These are phyloP conservation scores for Ogataea allantospora DNA, from an alignment of 805 yeast genomes.

Conservation along the genomic window DNA sequence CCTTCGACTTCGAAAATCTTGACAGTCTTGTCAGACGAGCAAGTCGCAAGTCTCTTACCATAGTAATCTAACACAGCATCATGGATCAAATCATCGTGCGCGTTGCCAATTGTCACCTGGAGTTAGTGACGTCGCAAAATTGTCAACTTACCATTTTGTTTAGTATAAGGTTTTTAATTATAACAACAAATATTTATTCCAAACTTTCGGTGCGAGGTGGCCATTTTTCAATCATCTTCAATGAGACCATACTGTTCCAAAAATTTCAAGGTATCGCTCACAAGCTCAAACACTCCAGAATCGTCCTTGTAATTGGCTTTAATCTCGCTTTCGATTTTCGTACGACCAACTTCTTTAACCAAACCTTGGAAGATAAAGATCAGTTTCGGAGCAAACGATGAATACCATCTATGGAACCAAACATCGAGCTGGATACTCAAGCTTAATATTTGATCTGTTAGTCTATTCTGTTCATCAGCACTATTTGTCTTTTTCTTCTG, in stretches of 20 bases:
- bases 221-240: slow-evolving; percentile 28
- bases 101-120: slow-evolving; percentile 82
- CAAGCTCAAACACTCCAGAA: slow-evolving; percentile 55
- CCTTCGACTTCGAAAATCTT: slow-evolving; percentile 90
- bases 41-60: slow-evolving; percentile 93
- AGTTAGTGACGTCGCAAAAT: slow-evolving; percentile 3
- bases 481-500: slow-evolving; percentile 40
- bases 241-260: slow-evolving; percentile 43
- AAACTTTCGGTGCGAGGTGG: slow-evolving; percentile 7
- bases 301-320: slow-evolving; percentile 58
- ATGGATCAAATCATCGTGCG: slow-evolving; percentile 90
- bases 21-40: slow-evolving; percentile 94
- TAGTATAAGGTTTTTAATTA: not conserved
- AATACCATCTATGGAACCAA: slow-evolving; percentile 99
- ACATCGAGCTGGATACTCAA: slow-evolving; percentile 75
- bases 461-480: slow-evolving; percentile 35
- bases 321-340: slow-evolving; percentile 71
- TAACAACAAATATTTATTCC: slow-evolving; percentile 9
- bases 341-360: slow-evolving; percentile 73
- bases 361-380: slow-evolving; percentile 56
- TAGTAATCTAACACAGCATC: slow-evolving; percentile 97
- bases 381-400: slow-evolving; percentile 77
- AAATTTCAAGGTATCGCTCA: slow-evolving; percentile 50
- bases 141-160: slow-evolving; percentile 7
- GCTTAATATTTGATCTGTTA: slow-evolving; percentile 62